Conservation (phyloP, 495 filamentous ascomycete species). For the Cryomyces minteri region DNA sequence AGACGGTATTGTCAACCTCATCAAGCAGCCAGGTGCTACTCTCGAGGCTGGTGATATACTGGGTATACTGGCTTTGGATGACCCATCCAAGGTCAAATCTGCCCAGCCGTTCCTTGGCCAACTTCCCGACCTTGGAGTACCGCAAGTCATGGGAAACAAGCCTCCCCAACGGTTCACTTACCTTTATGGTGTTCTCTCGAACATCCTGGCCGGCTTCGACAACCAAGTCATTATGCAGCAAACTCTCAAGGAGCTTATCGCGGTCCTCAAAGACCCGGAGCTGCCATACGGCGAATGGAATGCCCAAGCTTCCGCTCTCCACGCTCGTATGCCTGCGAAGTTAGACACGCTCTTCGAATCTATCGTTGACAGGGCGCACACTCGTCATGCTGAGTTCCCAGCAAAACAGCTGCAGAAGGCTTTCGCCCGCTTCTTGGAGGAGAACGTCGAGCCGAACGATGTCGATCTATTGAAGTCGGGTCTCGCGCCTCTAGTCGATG, state of each 20-base stretch:
- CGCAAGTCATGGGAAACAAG: conserved; percentile 77
- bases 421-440: conserved; percentile 72
- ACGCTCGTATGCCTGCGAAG: conserved; percentile 89
- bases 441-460: conserved; percentile 54
- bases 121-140: conserved; percentile 71
- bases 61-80: conserved; percentile 91
- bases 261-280: conserved; percentile 75
- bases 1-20: conserved; percentile 90
- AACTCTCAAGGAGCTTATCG: conserved; percentile 75
- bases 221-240: conserved; percentile 91
- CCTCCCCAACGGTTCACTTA: conserved; percentile 73
- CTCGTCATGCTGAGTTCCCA: conserved; percentile 74
- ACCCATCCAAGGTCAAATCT: conserved; percentile 91
- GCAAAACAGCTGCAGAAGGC: conserved; percentile 74
- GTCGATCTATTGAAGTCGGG: conserved; percentile 52
- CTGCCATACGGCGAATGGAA: conserved; percentile 95
- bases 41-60: conserved; percentile 96
- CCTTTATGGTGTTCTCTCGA: conserved; percentile 57
- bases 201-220: conserved; percentile 88
- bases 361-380: conserved; percentile 63
- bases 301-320: conserved; percentile 84
- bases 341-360: conserved; percentile 64
- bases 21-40: conserved; percentile 98
- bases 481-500: conserved; percentile 57
- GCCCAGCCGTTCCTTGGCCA: conserved; percentile 91